phyloP scores from a whole-genome alignment of 2,329 filamentous ascomycete genomes.

The Talaromyces sp. region DNA sequence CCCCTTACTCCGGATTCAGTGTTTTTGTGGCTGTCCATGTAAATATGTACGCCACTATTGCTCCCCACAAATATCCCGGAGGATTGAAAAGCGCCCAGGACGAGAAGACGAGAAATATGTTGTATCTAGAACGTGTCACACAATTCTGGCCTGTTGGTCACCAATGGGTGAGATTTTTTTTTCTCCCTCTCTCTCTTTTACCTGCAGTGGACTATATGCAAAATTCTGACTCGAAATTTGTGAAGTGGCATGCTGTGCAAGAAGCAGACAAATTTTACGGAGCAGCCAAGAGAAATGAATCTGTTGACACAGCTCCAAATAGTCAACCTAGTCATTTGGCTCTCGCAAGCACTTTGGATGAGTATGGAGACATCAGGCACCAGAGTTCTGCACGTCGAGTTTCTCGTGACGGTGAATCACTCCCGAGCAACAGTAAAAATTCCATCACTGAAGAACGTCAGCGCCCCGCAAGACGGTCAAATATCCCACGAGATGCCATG shows the following conservation, averaged over 20 bases:
- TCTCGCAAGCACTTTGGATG: constrained; percentile 28
- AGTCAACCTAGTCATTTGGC: constrained; percentile 22
- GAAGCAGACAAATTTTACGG: constrained; percentile 32
- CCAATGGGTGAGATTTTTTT: constrained; percentile 23
- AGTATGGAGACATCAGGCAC: constrained; percentile 30
- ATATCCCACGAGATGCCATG: background rate
- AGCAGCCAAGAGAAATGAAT: constrained; percentile 22
- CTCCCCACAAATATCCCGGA: constrained; percentile 26
- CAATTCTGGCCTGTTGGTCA: constrained; percentile 29
- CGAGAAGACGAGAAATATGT: constrained; percentile 26
- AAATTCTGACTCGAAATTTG: background rate
- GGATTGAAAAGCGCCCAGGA: constrained; percentile 24
- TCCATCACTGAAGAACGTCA: background rate
- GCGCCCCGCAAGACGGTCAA: background rate
- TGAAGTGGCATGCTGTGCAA: constrained; percentile 29
- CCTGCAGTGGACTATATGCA: background rate
- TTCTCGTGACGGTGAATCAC: background rate
- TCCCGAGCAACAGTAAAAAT: background rate
- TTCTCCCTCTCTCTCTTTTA: too few species aligned
- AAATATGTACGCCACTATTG: constrained; percentile 33
- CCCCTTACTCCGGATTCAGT: constrained; percentile 32
- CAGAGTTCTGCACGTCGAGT: constrained; percentile 16
- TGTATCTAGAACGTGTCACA: constrained; percentile 27
- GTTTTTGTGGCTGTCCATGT: constrained; percentile 33
- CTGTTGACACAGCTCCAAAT: constrained; percentile 11